These are phyloP conservation scores for Zoysia matrella DNA, from an alignment of 202 grass and related monocot species.

Conservation along the genomic window DNA sequence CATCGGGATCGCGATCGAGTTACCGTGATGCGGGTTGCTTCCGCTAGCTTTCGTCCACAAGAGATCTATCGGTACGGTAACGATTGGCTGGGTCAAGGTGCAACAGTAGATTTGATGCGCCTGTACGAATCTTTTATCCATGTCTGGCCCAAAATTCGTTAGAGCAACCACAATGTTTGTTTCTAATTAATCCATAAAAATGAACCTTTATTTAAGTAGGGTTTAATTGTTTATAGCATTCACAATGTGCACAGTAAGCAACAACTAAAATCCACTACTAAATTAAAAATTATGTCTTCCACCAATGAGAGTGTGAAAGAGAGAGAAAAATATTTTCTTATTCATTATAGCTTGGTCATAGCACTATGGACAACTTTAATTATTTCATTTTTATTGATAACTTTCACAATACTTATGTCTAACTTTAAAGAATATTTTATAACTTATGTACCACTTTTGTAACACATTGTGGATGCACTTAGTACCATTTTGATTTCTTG, in stretches of 20 bases:
- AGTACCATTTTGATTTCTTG: not conserved
- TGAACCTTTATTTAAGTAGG: too few species aligned
- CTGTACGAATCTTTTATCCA: constrained; percentile 15
- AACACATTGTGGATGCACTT: too few species aligned
- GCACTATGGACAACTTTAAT: too few species aligned
- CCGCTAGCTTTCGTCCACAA: not conserved
- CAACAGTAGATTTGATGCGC: constrained; percentile 12
- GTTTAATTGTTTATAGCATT: too few species aligned
- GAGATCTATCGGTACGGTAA: not conserved
- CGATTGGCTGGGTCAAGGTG: not conserved
- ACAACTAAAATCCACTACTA: not conserved
- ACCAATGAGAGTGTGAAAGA: not conserved
- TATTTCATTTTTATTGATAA: too few species aligned
- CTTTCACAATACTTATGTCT: too few species aligned
- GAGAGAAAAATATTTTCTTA: too few species aligned
- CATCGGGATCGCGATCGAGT: not conserved
- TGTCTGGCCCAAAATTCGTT: not conserved
- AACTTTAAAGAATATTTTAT: too few species aligned
- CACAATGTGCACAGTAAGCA: too few species aligned
- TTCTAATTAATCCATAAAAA: not conserved
- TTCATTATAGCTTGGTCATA: too few species aligned
- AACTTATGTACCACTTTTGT: too few species aligned
- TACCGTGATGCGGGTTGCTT: not conserved
- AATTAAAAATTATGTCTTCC: too few species aligned
- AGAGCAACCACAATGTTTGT: not conserved